Evolutionary conservation across 2,329 filamentous ascomycete genomes (phyloP).

Genomic region (Hortaea sp.): DNA sequence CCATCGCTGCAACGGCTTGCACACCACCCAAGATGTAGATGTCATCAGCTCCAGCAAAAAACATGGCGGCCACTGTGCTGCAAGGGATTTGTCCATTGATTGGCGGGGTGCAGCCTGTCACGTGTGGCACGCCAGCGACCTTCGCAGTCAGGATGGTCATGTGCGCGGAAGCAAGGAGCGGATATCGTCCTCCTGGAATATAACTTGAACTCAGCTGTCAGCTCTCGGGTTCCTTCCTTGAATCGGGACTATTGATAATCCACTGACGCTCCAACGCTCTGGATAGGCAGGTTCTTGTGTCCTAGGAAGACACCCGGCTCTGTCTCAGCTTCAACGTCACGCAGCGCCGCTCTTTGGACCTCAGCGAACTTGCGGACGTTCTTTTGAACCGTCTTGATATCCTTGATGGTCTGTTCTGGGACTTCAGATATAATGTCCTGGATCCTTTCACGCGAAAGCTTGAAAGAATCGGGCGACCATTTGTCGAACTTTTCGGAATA

Average conservation of each 20-base stretch:
- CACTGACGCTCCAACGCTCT: slow-evolving; percentile 39
- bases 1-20: slow-evolving; percentile 45
- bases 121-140: slow-evolving; percentile 41
- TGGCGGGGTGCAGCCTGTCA: slow-evolving; percentile 44
- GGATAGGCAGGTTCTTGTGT: slow-evolving; percentile 42
- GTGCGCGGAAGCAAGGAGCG: too few relatives aligned
- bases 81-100: slow-evolving; percentile 39
- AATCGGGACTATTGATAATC: slow-evolving; percentile 45
- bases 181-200: too few relatives aligned
- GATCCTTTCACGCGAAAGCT: slow-evolving; percentile 37
- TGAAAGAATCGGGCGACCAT: slow-evolving; percentile 42
- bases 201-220: too few relatives aligned
- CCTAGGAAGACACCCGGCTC: slow-evolving; percentile 41
- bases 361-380: slow-evolving; percentile 42
- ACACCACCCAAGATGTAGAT: slow-evolving; percentile 44
- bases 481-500: slow-evolving; percentile 47
- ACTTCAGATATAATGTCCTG: slow-evolving; percentile 35
- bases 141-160: slow-evolving; percentile 47
- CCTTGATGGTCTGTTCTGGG: slow-evolving; percentile 39
- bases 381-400: slow-evolving; percentile 43
- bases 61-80: slow-evolving; percentile 42
- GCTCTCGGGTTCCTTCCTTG: slow-evolving; percentile 47
- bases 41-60: slow-evolving; percentile 41
- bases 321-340: slow-evolving; percentile 44
- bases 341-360: slow-evolving; percentile 36